Percentiles rank a stretch among this genome's conserved stretches.
Evolutionary conservation across 1,284 basidiomycete species (phyloP).

Genomic region (Trametes polyzona): DNA sequence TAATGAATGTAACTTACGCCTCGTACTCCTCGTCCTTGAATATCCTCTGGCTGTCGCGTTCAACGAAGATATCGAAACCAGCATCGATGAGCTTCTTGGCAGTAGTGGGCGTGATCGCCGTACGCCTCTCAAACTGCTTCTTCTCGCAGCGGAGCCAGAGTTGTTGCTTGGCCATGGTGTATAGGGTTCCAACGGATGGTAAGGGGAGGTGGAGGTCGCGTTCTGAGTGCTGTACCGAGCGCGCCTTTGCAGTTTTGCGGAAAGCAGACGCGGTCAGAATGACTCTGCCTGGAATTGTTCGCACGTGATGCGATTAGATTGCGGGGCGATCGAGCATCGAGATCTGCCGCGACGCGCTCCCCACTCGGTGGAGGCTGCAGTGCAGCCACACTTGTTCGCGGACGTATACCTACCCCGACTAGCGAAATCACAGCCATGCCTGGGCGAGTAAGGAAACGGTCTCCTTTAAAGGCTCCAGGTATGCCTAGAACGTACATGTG

Average conservation of each 20-base stretch:
- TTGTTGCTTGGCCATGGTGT: constrained; percentile 40
- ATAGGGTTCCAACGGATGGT: no score
- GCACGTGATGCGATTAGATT: constrained; percentile 23
- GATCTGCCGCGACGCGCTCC: constrained; percentile 5
- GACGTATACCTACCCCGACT: neutral
- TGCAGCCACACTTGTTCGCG: constrained; percentile 3
- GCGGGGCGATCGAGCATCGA: constrained; percentile 15
- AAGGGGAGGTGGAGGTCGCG: constrained; percentile 13
- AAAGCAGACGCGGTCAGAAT: constrained; percentile 13
- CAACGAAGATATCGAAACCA: constrained; percentile 92
- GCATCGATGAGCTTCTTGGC: constrained; percentile 89
- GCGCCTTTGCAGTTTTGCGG: neutral
- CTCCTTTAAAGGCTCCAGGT: constrained; percentile 36
- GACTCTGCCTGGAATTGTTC: constrained; percentile 20
- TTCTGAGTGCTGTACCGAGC: neutral
- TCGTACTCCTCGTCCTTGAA: constrained; percentile 96
- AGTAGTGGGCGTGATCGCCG: constrained; percentile 93
- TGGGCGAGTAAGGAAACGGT: constrained; percentile 31
- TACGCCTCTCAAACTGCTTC: constrained; percentile 92
- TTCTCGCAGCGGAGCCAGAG: constrained; percentile 96
- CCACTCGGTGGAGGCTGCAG: neutral
- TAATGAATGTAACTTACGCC: constrained; percentile 61
- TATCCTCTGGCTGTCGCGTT: constrained; percentile 93
- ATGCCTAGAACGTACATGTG: neutral
- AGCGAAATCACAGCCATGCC: constrained; percentile 12